Percentiles rank a stretch among this genome's conserved stretches.
Evolutionary conservation across 2,329 filamentous ascomycete genomes (phyloP).

Genomic region (Cercospora brassicicola): DNA sequence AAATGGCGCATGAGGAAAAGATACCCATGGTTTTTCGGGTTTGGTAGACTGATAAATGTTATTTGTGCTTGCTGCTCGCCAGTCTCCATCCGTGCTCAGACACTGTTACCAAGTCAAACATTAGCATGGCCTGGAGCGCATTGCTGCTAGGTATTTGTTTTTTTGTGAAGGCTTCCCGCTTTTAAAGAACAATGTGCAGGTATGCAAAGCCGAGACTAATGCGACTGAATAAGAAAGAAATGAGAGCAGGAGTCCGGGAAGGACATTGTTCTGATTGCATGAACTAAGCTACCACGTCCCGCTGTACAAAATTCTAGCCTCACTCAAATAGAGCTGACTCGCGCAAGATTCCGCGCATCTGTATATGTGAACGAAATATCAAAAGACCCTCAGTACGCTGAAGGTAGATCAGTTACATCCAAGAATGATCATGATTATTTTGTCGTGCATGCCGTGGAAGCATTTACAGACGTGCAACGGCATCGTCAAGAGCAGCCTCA

Average conservation of each 20-base stretch:
- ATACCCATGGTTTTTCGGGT: background rate
- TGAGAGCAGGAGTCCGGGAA: background rate
- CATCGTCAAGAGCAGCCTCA: conserved; percentile 13
- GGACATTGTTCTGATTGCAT: background rate
- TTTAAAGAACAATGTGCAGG: too few relatives aligned
- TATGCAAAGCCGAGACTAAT: too few relatives aligned
- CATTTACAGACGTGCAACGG: conserved; percentile 11
- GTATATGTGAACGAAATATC: background rate
- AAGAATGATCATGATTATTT: conserved; percentile 8
- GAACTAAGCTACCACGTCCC: conserved; percentile 4
- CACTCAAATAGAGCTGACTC: conserved; percentile 7
- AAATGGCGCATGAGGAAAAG: background rate
- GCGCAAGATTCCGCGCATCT: conserved; percentile 13
- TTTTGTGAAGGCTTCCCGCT: too few relatives aligned
- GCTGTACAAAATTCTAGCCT: conserved; percentile 9
- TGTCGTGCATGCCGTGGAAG: background rate
- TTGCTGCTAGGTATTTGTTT: too few relatives aligned
- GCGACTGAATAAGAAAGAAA: too few relatives aligned
- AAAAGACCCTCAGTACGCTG: background rate
- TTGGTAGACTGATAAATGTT: background rate
- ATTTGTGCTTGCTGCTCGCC: background rate
- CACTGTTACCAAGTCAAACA: too few relatives aligned
- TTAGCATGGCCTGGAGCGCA: too few relatives aligned
- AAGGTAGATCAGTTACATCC: conserved; percentile 11
- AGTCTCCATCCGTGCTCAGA: too few relatives aligned